These are phyloP conservation scores for Dunaliella primolecta DNA, from an alignment of 139 green algal species.

Conservation along the genomic window DNA sequence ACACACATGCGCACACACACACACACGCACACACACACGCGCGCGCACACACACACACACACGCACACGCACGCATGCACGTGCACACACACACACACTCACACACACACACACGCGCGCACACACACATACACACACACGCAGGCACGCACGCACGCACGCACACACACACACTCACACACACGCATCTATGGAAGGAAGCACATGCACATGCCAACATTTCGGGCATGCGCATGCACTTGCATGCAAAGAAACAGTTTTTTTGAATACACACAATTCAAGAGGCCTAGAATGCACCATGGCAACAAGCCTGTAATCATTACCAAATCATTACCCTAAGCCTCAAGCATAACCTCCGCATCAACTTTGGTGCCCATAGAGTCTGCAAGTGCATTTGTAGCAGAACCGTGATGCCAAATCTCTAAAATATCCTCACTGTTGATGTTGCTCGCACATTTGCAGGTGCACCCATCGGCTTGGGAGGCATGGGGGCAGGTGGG, in stretches of 20 bases:
- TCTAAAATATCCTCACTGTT: too few species aligned
- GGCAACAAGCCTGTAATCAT: too few species aligned
- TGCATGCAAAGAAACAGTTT: background rate
- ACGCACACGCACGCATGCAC: background rate
- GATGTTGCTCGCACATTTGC: background rate
- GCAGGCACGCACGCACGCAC: background rate
- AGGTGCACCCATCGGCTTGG: constrained; percentile 36
- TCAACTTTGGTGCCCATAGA: background rate
- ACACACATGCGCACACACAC: too few species aligned
- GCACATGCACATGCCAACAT: background rate
- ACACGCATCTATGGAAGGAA: background rate
- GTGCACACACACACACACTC: background rate
- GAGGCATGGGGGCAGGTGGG: constrained; percentile 44
- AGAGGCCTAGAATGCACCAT: too few species aligned
- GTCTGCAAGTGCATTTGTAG: too few species aligned
- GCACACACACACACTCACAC: background rate
- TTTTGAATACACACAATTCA: too few species aligned
- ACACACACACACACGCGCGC: background rate
- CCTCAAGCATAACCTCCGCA: too few species aligned
- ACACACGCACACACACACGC: too few species aligned
- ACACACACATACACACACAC: background rate
- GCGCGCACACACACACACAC: too few species aligned
- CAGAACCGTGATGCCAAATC: too few species aligned
- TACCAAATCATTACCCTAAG: too few species aligned
- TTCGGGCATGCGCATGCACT: background rate